phyloP scores from a whole-genome alignment of 2,329 filamentous ascomycete species.

The Canariomyces notabilis region DNA sequence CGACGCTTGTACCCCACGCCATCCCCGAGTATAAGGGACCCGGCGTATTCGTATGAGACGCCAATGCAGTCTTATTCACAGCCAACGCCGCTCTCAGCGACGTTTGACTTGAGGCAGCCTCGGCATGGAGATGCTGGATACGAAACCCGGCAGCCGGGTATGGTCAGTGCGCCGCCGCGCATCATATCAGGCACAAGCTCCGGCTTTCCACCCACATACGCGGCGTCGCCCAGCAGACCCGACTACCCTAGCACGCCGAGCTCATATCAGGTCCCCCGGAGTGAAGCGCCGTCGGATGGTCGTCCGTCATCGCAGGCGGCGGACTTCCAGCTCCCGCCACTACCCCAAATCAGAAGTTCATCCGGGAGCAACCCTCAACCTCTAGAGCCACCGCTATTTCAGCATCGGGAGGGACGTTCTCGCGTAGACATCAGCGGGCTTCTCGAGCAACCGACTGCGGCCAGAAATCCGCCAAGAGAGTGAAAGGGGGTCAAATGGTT shows the following conservation, averaged over 20 bases:
- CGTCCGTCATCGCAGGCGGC: conserved; percentile 30
- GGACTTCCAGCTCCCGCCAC: conserved; percentile 44
- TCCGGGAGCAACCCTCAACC: conserved; percentile 14
- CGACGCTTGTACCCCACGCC: conserved; percentile 41
- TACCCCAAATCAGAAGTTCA: conserved; percentile 43
- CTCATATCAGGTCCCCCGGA: conserved; percentile 51
- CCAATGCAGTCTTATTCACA: conserved; percentile 37
- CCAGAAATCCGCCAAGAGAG: conserved; percentile 12
- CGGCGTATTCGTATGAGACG: conserved; percentile 39
- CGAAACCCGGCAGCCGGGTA: conserved; percentile 25
- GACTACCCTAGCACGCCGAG: conserved; percentile 42
- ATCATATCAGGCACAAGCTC: conserved; percentile 37
- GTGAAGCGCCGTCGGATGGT: conserved; percentile 39
- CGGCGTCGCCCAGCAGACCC: conserved; percentile 38
- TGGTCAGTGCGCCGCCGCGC: conserved; percentile 28
- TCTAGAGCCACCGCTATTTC: conserved; percentile 22
- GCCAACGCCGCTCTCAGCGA: conserved; percentile 42
- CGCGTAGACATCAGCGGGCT: conserved; percentile 58
- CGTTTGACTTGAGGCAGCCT: conserved; percentile 43
- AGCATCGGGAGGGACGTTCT: conserved; percentile 44
- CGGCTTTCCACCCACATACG: conserved; percentile 41
- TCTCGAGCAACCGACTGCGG: conserved; percentile 53
- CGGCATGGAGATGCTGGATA: conserved; percentile 33
- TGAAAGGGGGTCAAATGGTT: background rate
- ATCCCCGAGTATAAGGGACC: conserved; percentile 41